Evolutionary conservation across 176 grass and related monocot species (phyloP).

Genomic region (Triticum urartu): DNA sequence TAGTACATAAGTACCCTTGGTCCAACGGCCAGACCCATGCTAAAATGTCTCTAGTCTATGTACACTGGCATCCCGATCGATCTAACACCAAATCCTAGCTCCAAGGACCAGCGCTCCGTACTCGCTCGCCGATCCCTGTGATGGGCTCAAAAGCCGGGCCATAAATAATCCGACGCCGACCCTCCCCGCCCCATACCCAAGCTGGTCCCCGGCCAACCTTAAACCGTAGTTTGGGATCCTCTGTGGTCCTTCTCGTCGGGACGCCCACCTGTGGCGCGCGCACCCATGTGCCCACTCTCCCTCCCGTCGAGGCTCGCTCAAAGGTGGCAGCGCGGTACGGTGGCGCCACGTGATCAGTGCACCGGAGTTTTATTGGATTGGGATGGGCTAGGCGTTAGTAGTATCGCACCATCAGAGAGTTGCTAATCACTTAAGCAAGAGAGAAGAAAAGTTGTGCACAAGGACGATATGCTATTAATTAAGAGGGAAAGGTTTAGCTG

Average conservation of each 20-base stretch:
- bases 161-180: constrained; percentile 17
- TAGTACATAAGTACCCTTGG: background rate
- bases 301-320: background rate
- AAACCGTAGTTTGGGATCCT: background rate
- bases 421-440: background rate
- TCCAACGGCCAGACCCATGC: background rate
- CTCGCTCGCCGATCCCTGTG: background rate
- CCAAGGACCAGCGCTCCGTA: background rate
- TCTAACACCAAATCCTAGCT: background rate
- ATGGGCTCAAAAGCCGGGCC: background rate
- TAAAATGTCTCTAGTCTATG: background rate
- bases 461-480: background rate
- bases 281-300: too few species aligned
- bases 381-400: background rate
- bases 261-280: background rate
- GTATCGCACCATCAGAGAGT: background rate
- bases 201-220: constrained; percentile 16
- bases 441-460: background rate
- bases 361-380: background rate
- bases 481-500: background rate
- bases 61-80: background rate
- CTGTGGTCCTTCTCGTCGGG: constrained; percentile 1
- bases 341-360: background rate
- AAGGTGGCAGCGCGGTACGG: background rate
- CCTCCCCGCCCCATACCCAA: background rate